Evolutionary conservation across 1,139 yeast species (phyloP), one percentile per base, ranked within the genome.

Genomic region (Diutina catenulata): DNA sequence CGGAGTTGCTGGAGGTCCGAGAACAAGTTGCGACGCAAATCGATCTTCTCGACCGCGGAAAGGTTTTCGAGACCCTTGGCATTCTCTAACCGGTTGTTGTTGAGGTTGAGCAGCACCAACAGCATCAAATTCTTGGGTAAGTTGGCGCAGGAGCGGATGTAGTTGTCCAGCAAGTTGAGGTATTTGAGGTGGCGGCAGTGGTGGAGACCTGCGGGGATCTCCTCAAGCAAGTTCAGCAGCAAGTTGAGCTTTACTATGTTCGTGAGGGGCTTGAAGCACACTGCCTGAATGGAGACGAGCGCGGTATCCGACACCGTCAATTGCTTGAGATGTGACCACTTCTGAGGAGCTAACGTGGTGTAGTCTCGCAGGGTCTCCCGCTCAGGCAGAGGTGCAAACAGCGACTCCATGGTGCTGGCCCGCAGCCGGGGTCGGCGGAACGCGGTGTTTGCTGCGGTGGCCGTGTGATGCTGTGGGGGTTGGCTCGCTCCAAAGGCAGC

Each of bases 301-400:
- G 73, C 69, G 32, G 77, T 70, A 40, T 76, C 80, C 0, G 74
- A 54, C 7, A 78, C 61, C 2, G 79, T 72, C 35, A 77, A 57
- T 52, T 76, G 80, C 42, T 72, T 71, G 37, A 77, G 56, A 23
- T 64, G 59, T 22, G 61, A 59, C 84, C 84, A 77, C 47, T 68
- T 69, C 19, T 50, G 41, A 8, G 67, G 67, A 11, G 66, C 59
- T 29, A 67, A 53, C n/a, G 44, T 41, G 23, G 49, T 52, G 39
- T 54, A 53, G 15, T 25, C 37, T 9, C 37, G 28, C 13, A 14
- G 19, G 6, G 9, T 25, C 16, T 14, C 8, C 5, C 6, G 16
- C 16, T 13, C 28, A 11, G 13, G 35, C 18, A 9, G 8, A 7
- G 25, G 23, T 7, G 24, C 6, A 8, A 14, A 13, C 4, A 25